Evolutionary conservation across 495 filamentous ascomycete species (phyloP), one percentile per base, ranked within the genome.

Genomic region (Trypethelium eluteriae): DNA sequence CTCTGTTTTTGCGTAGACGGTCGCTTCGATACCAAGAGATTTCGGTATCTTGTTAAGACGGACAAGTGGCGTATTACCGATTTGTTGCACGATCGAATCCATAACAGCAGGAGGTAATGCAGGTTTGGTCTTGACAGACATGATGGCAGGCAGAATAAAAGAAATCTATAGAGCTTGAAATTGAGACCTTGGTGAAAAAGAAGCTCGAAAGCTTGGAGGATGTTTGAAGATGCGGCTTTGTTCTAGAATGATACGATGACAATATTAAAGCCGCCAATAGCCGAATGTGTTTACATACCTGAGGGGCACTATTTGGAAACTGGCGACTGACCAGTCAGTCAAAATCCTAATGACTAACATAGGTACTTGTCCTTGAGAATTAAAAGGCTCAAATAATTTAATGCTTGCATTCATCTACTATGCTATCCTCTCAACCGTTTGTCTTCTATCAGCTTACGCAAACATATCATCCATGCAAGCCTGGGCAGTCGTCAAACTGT

Each of bases 1-100:
- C 76, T 99, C 94, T 64, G 92, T 83, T 76, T 99, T 99, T 62
- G 90, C 95, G 78, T 93, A 99, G 44, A 99, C 87, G 49, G 91
- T 88, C 66, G 87, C 86, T 75, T 96, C 85, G 72, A 99, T 92
- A 44, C 92, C 92, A 9, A 96, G 78, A 64, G 88, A 91, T 73
- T 93, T 89, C 7, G 94, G 95, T 68, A 99, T 85, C 73, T 85
- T 88, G 79, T 97, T 98, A 68, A 99, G 82, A 34, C 88, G 88
- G 18, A 99, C 92, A 41, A 99, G 83, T 3, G 94, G 94, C 12
- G 95, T 98, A 76, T 95, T 95, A 70, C 94, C 94, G 70, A 99
- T 98, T 68, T 88, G 85, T 72, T 89, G 79, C 35, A 80, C 81
- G 67, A 89, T 84, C 32, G 67, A 77, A 64, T 86, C 79, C 76